Evolutionary conservation across 2,329 filamentous ascomycete genomes (phyloP).

Genomic region (Cladosporium sp.): DNA sequence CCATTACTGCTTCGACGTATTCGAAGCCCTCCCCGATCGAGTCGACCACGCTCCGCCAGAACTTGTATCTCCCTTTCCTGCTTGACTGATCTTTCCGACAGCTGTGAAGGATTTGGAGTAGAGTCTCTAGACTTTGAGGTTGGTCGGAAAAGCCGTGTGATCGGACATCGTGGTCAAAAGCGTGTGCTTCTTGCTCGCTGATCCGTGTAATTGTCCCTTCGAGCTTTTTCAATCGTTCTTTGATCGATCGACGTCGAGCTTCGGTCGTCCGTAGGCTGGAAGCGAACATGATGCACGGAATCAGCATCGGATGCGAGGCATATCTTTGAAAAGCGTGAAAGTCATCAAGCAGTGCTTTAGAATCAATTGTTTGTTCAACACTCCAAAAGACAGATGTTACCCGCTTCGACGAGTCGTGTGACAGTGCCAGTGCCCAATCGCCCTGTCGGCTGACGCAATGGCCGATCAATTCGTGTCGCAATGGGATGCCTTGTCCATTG

Average conservation of each 20-base stretch:
- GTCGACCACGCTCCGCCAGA: slow-evolving; percentile 16
- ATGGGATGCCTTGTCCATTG: not conserved
- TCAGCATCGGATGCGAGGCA: slow-evolving; percentile 18
- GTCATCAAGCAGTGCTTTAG: slow-evolving; percentile 11
- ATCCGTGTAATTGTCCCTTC: slow-evolving; percentile 13
- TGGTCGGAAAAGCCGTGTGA: not conserved
- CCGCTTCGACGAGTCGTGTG: slow-evolving; percentile 10
- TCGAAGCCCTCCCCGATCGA: slow-evolving; percentile 15
- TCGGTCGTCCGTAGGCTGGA: slow-evolving; percentile 11
- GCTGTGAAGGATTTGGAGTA: slow-evolving; percentile 15
- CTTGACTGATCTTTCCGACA: slow-evolving; percentile 19
- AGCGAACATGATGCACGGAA: slow-evolving; percentile 21
- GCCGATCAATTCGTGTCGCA: slow-evolving; percentile 13
- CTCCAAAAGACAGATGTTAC: slow-evolving; percentile 18
- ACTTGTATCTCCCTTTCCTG: slow-evolving; percentile 18
- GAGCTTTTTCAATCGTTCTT: slow-evolving; percentile 13
- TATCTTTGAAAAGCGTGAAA: slow-evolving; percentile 10
- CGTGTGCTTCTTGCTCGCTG: slow-evolving; percentile 3
- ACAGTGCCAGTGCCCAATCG: slow-evolving; percentile 20
- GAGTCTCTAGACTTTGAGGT: slow-evolving; percentile 1
- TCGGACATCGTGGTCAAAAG: not conserved
- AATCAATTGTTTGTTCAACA: slow-evolving; percentile 13
- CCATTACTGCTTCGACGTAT: slow-evolving; percentile 10
- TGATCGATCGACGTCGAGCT: slow-evolving; percentile 15
- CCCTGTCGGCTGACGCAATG: slow-evolving; percentile 18